Percentiles rank a stretch among this genome's conserved stretches.
These are phyloP conservation scores for Suillus alpinus DNA, from an alignment of 768 basidiomycete genomes.

Conservation along the genomic window DNA sequence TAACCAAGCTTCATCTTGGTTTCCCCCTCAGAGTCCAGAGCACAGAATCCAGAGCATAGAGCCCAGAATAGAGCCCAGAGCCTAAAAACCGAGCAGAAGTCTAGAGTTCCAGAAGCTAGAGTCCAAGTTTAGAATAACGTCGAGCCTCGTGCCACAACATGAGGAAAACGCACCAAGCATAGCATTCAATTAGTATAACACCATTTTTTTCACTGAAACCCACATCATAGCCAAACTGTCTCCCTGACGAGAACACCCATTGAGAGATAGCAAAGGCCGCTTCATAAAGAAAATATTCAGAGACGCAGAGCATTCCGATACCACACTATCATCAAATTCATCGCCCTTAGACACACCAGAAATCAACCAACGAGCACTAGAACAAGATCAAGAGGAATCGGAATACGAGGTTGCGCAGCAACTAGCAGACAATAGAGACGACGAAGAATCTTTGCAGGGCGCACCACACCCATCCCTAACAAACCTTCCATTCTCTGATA, in stretches of 20 bases:
- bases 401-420: too few species aligned
- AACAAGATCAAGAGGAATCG: too few species aligned
- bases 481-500: too few species aligned
- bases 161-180: neutral
- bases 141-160: neutral
- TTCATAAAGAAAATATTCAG: neutral
- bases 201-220: neutral
- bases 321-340: neutral
- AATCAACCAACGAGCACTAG: too few species aligned
- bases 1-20: too few species aligned
- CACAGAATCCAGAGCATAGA: neutral
- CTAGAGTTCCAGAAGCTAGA: neutral
- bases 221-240: neutral
- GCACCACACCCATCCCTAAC: too few species aligned
- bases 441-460: too few species aligned
- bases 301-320: neutral
- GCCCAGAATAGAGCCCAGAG: too few species aligned
- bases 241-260: neutral
- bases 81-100: neutral
- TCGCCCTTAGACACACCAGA: neutral
- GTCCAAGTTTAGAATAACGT: neutral
- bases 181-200: neutral
- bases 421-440: too few species aligned
- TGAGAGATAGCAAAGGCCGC: neutral
- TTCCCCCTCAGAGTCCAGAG: neutral